A percentile compares a stretch with the other conserved stretches of the same genome.
Conservation (phyloP, 129 eudicot genomes). For the Oenanthe sinensis region DNA sequence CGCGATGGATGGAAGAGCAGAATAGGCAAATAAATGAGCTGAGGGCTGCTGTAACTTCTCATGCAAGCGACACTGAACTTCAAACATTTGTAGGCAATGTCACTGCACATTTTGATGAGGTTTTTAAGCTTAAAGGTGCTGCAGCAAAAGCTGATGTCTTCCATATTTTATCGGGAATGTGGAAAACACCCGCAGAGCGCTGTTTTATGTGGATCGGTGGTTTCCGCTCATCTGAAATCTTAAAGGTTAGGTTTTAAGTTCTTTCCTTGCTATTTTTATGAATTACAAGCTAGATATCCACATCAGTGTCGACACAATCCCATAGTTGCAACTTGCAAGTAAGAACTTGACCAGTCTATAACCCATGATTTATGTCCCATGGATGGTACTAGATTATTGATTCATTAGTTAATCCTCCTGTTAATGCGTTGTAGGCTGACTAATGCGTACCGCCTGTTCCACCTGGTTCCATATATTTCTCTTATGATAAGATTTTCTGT, state of each 20-base stretch:
- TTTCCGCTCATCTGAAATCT: constrained; percentile 87
- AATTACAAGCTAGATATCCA: not conserved
- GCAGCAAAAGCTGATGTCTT: constrained; percentile 92
- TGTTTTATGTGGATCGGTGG: constrained; percentile 99
- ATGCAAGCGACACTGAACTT: constrained; percentile 72
- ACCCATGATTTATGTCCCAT: not conserved
- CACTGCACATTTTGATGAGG: constrained; percentile 56
- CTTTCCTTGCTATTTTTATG: not conserved
- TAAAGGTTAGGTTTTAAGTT: constrained; percentile 42
- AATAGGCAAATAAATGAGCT: constrained; percentile 62
- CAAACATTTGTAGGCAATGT: constrained; percentile 67
- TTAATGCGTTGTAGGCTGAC: not conserved
- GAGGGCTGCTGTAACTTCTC: constrained; percentile 75
- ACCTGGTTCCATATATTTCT: not conserved
- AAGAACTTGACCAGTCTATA: not conserved
- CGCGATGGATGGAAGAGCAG: constrained; percentile 87
- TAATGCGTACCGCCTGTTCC: not conserved
- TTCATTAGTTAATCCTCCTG: not conserved
- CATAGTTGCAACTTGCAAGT: not conserved
- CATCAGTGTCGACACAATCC: not conserved
- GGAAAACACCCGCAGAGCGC: constrained; percentile 96
- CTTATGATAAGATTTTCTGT: not conserved
- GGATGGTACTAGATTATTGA: not conserved
- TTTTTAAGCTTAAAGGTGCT: constrained; percentile 65
- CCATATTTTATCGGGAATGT: constrained; percentile 93